A percentile compares a stretch with the other conserved stretches of the same genome.
Conservation (phyloP, 2,329 filamentous ascomycete genomes). For the Uncinocarpus reesii region DNA sequence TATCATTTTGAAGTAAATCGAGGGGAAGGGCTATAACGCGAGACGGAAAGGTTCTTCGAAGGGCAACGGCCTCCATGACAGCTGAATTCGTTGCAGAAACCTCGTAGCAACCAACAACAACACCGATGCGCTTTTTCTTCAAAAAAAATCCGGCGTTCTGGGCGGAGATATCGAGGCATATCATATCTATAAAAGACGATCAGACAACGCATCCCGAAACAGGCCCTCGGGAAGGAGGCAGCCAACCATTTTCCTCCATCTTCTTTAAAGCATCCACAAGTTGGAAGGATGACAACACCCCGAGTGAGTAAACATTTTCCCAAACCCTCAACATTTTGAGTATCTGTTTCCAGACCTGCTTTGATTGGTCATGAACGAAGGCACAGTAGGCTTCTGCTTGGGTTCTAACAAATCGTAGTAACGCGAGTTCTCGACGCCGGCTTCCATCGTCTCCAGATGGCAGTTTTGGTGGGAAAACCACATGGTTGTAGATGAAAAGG, state of each 20-base stretch:
- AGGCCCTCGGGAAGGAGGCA: background rate
- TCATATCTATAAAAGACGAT: conserved; percentile 17
- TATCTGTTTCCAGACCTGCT: background rate
- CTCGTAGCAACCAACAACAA: conserved; percentile 38
- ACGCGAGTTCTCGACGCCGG: background rate
- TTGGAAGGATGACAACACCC: background rate
- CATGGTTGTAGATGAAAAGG: conserved; percentile 33
- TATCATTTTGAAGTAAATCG: background rate
- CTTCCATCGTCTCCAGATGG: conserved; percentile 32
- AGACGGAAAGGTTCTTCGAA: background rate
- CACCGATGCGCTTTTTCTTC: conserved; percentile 19
- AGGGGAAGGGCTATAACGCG: background rate
- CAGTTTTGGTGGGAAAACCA: conserved; percentile 42
- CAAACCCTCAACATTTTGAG: background rate
- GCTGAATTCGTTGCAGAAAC: conserved; percentile 30
- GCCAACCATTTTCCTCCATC: conserved; percentile 1
- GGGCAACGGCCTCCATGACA: conserved; percentile 25
- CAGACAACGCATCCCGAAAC: background rate
- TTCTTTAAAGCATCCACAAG: background rate
- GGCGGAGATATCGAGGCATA: conserved; percentile 27
- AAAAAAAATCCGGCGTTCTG: conserved; percentile 28
- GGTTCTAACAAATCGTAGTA: background rate
- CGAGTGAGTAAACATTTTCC: background rate
- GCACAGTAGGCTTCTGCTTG: background rate
- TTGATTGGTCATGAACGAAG: background rate